phyloP scores from a whole-genome alignment of 345 rosid species.

The Adansonia digitata region DNA sequence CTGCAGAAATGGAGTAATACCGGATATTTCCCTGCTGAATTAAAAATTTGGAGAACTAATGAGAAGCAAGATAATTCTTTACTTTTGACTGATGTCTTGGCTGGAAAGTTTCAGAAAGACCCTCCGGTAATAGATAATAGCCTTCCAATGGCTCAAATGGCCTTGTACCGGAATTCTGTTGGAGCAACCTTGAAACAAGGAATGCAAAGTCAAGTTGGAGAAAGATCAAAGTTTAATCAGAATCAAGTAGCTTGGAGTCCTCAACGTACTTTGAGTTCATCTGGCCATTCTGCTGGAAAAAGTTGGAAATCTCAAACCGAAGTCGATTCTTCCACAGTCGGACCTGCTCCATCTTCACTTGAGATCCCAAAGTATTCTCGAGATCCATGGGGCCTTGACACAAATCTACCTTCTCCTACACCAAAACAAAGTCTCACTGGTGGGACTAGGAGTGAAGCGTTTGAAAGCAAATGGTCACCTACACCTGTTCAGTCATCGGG shows the following conservation, averaged over 20 bases:
- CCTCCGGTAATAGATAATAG: conserved; percentile 31
- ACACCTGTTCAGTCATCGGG: conserved; percentile 38
- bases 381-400: conserved; percentile 54
- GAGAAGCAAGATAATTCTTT: conserved; percentile 67
- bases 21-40: too few species aligned
- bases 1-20: too few species aligned
- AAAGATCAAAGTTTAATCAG: conserved; percentile 30
- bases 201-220: conserved; percentile 23
- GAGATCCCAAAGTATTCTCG: conserved; percentile 51
- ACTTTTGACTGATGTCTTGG: conserved; percentile 69
- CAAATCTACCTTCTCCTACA: conserved; percentile 90
- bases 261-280: conserved; percentile 10
- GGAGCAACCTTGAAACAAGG: conserved; percentile 25
- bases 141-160: conserved; percentile 32
- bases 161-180: conserved; percentile 27
- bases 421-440: conserved; percentile 50
- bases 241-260: conserved; percentile 14
- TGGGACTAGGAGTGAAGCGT: conserved; percentile 35
- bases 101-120: conserved; percentile 60
- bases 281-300: conserved; percentile 20
- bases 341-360: conserved; percentile 36
- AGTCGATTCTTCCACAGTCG: conserved; percentile 22
- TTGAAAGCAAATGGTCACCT: conserved; percentile 71
- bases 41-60: conserved; percentile 45
- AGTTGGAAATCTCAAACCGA: conserved; percentile 33